phyloP scores from a whole-genome alignment of 306 rosid species.

The Citrullus amarus region DNA sequence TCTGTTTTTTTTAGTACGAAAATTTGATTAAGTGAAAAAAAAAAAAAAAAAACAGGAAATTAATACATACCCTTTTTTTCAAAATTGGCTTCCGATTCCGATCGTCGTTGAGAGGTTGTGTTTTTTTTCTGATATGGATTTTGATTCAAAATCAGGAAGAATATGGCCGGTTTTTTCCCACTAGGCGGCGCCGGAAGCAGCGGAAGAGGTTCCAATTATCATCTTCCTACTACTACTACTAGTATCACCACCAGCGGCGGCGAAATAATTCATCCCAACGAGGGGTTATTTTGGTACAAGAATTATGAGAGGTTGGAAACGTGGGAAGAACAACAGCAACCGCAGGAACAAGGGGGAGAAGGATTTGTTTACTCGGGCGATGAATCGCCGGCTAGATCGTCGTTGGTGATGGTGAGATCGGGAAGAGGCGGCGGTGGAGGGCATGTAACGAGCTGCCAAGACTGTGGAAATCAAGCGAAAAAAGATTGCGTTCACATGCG shows the following conservation, averaged over 20 bases:
- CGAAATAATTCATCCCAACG: conserved; percentile 4
- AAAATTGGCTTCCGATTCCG: background rate
- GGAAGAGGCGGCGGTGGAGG: conserved; percentile 13
- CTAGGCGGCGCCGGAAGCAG: conserved; percentile 25
- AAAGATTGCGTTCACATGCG: conserved; percentile 58
- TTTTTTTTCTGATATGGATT: conserved; percentile 44
- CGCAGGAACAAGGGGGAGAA: conserved; percentile 13
- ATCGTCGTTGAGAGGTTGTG: background rate
- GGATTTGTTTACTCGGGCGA: conserved; percentile 25
- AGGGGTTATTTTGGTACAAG: conserved; percentile 38
- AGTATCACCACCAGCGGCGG: background rate
- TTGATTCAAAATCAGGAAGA: conserved; percentile 25
- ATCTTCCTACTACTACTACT: conserved; percentile 7
- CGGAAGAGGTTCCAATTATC: conserved; percentile 15
- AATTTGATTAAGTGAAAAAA: background rate
- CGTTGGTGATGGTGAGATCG: conserved; percentile 20
- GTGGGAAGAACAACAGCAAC: conserved; percentile 13
- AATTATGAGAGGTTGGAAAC: conserved; percentile 36
- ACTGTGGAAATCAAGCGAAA: conserved; percentile 72
- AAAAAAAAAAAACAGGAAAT: background rate
- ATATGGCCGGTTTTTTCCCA: conserved; percentile 54
- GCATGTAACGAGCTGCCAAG: conserved; percentile 39
- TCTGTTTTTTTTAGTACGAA: background rate
- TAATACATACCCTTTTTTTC: background rate
- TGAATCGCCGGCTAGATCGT: conserved; percentile 43